Base-by-base conservation (phyloP, 345 rosid species). In the Gossypium longicalyx region DNA sequence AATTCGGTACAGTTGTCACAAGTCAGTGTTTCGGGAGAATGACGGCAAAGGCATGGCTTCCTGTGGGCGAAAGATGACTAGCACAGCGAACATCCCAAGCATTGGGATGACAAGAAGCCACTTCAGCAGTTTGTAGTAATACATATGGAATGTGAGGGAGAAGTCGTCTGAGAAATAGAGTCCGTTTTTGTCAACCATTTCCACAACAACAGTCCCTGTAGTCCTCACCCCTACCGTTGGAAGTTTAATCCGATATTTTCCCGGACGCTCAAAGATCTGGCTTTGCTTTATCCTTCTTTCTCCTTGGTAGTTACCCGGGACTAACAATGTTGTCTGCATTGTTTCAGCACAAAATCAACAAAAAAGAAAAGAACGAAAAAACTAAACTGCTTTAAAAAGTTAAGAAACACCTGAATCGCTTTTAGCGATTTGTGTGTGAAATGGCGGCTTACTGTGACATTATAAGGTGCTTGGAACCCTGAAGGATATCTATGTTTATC, bases 61-160 rank as follows among this genome's bases (percentile, higher is more conserved):
- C 78, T 90, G 98, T 2, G 98, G 98, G 38, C 93, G 89, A 67
- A 96, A 88, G 83, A 95, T 87, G 81, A 89, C 94, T 9, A 96
- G 95, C 58, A 96, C 84, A 66, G 85, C 88, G 57, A 96, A 91
- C 99, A 96, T 91, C 41, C 95, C 98, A n/a, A 96, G 93, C 99
- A 96, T 96, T 17, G 99, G 99, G 60, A 93, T 93, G 74, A 96
- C 93, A n/a, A 96, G 91, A 47, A 96, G 97, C 98, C 99, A 96
- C 84, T 96, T 96, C 27, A 93, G 91, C 67, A 96, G 90, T 84
- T 87, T 96, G 82, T 96, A 93, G 85, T 93, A 96, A 82, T 93
- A 82, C 98, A 96, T 96, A 73, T 96, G 99, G 88, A 96, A 96
- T 38, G 99, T 96, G 56, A 96, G 83, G 48, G 98, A 91, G 89